These are phyloP conservation scores for Bertia moriformis DNA, from an alignment of 2,329 filamentous ascomycete genomes.

Conservation along the genomic window DNA sequence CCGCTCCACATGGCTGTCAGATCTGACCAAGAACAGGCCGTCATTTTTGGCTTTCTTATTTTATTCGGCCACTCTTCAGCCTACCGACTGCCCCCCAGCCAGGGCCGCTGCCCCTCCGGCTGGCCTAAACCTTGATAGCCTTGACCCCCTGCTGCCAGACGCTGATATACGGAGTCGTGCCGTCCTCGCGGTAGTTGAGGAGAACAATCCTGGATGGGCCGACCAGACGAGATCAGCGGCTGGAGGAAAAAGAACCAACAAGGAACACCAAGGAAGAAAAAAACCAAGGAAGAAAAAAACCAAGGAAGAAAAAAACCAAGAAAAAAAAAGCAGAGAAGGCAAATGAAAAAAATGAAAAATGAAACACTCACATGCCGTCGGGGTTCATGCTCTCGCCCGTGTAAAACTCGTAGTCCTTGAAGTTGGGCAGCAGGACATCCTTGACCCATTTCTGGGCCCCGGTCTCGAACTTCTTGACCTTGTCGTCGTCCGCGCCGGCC, in stretches of 20 bases:
- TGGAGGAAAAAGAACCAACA: not conserved
- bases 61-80: no score
- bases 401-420: slow-evolving; percentile 94
- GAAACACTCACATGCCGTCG: slow-evolving; percentile 81
- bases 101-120: not conserved
- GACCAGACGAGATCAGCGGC: no score
- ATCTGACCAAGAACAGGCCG: no score
- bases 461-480: slow-evolving; percentile 66
- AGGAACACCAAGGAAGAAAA: not conserved
- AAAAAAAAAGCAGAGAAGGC: slow-evolving; percentile 1
- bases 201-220: slow-evolving; percentile 60
- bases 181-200: slow-evolving; percentile 96
- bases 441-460: slow-evolving; percentile 64
- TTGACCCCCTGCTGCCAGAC: slow-evolving; percentile 91
- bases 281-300: slow-evolving; percentile 2
- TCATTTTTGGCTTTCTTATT: no score
- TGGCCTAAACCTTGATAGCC: slow-evolving; percentile 78
- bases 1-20: no score
- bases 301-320: not conserved
- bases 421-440: slow-evolving; percentile 66
- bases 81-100: no score
- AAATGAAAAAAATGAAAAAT: slow-evolving; percentile 2
- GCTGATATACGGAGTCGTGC: slow-evolving; percentile 73
- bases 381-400: slow-evolving; percentile 85
- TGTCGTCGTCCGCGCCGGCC: slow-evolving; percentile 36